phyloP scores from a whole-genome alignment of 2,329 filamentous ascomycete genomes.

The Hymenoscyphus scutula region DNA sequence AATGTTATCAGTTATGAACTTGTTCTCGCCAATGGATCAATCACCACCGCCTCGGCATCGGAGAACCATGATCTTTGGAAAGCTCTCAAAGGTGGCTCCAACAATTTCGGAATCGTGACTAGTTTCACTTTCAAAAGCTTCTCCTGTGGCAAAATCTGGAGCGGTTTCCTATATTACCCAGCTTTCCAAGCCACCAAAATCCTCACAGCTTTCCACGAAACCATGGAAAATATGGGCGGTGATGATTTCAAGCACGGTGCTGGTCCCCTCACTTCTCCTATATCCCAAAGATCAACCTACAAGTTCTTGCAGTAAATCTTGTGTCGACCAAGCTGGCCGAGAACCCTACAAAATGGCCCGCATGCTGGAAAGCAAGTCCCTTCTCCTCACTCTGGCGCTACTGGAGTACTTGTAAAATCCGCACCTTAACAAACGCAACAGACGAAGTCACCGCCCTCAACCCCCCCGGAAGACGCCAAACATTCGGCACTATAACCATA shows the following conservation, averaged over 20 bases:
- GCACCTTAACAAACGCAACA: conserved; percentile 8
- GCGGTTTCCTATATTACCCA: conserved; percentile 9
- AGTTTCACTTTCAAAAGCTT: conserved; percentile 19
- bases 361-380: conserved; percentile 6
- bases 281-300: conserved; percentile 15
- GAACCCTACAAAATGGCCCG: conserved; percentile 13
- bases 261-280: conserved; percentile 11
- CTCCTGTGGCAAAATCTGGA: conserved; percentile 11
- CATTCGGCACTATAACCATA: conserved; percentile 39
- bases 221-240: conserved; percentile 11
- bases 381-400: conserved; percentile 6
- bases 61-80: conserved; percentile 20
- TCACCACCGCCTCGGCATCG: conserved; percentile 12
- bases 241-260: conserved; percentile 12
- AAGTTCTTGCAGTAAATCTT: conserved; percentile 3
- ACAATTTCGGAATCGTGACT: conserved; percentile 21
- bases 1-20: conserved; percentile 44
- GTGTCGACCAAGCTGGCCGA: background rate
- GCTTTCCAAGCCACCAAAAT: conserved; percentile 6
- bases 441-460: conserved; percentile 8
- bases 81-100: conserved; percentile 18
- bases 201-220: conserved; percentile 10
- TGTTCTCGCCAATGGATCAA: conserved; percentile 16
- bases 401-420: conserved; percentile 13
- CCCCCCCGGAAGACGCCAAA: conserved; percentile 23